Conservation (phyloP, 2,329 filamentous ascomycete genomes). For the Ophiostoma montium region DNA sequence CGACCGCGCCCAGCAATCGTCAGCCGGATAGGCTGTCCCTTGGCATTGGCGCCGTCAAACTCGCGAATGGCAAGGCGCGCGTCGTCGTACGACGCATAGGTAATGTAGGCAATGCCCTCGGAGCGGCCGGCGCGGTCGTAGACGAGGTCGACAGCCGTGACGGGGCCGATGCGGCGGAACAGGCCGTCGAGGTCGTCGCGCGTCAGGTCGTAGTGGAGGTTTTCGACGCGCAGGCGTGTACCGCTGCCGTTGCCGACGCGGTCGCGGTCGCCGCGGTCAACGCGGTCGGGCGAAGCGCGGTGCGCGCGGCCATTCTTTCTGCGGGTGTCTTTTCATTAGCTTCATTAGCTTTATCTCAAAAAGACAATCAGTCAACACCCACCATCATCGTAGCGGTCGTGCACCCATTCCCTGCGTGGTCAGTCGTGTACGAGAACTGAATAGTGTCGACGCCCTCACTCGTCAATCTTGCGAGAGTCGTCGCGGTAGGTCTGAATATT, state of each 20-base stretch:
- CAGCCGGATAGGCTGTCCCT: constrained; percentile 71
- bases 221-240: constrained; percentile 69
- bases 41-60: constrained; percentile 82
- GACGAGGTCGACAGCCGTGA: constrained; percentile 53
- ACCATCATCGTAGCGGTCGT: constrained; percentile 68
- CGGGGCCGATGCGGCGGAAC: constrained; percentile 62
- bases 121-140: constrained; percentile 86
- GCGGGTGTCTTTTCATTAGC: constrained; percentile 30
- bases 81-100: constrained; percentile 57
- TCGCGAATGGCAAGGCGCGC: constrained; percentile 62
- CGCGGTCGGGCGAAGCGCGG: neutral
- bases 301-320: neutral
- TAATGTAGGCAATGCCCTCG: constrained; percentile 71
- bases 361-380: neutral
- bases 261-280: neutral
- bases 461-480: constrained; percentile 54
- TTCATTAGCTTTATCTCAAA: neutral
- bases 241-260: constrained; percentile 21
- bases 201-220: constrained; percentile 83
- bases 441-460: constrained; percentile 31
- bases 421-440: neutral
- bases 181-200: constrained; percentile 75
- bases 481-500: constrained; percentile 43
- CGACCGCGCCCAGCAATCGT: constrained; percentile 42
- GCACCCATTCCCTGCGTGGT: constrained; percentile 68